Evolutionary conservation across 176 grass and related monocot genomes (phyloP), one percentile per base, ranked within the genome.

Genomic region (Puccinellia tenuiflora): DNA sequence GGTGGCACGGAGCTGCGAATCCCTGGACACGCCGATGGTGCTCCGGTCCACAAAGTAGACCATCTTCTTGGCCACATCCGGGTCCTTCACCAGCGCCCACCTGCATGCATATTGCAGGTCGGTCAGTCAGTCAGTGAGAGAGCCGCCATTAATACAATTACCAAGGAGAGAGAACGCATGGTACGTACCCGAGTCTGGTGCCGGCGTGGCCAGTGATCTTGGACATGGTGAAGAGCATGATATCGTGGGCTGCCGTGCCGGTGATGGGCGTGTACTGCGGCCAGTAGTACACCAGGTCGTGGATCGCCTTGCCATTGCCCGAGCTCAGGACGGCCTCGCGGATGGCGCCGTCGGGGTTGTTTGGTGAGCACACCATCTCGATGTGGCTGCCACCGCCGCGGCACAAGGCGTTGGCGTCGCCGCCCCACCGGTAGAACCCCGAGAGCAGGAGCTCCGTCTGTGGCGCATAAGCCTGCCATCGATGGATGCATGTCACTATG

Each of bases 51-150:
- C 70, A 39, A 91, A 97, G 39, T 91, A 71, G 0, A 81, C 64
- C 91, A 97, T 91, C 22, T 77, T 88, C 2, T 65, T 79, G 4
- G 88, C 90, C 1, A 94, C 68, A 1, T 40, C 84, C 0, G 20
- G 22, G 80, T 97, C 94, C 78, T 94, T 97, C 68, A 97, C 92
- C 22, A 97, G 7, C 30, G 94, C 94, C 94, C 94, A 97, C 73
- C 91, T 97, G 42, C 45, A 52, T 34, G 33, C 33, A 34, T 34
- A n/a, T n/a, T n/a, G n/a, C n/a, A n/a, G n/a, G n/a, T n/a, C n/a
- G n/a, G n/a, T n/a, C n/a, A n/a, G n/a, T n/a, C n/a, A n/a, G n/a
- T n/a, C n/a, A n/a, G n/a, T n/a, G n/a, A n/a, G n/a, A n/a, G n/a
- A n/a, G n/a, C 4, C 45, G 45, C 45, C 45, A 47, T 47, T 34